A percentile compares a stretch with the other conserved stretches of the same genome.
phyloP scores from a whole-genome alignment of 257 asterid genomes.

The Primulina huaijiensis region DNA sequence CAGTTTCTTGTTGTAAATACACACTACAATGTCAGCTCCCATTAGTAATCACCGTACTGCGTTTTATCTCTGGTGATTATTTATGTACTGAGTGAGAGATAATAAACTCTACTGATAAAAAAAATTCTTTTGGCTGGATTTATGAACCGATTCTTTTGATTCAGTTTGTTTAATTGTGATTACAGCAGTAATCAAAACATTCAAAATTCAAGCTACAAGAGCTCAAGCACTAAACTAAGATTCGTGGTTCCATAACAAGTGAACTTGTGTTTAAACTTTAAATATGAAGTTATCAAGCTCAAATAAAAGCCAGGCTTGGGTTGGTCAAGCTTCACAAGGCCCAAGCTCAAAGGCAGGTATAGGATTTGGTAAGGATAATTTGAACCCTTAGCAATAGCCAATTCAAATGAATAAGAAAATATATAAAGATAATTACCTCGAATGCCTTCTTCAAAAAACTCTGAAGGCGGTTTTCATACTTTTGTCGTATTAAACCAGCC shows the following conservation, averaged over 20 bases:
- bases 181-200: neutral
- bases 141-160: neutral
- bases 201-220: neutral
- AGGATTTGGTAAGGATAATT: neutral
- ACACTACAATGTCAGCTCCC: neutral
- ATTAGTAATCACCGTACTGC: neutral
- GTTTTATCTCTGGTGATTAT: neutral
- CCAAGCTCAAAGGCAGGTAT: neutral
- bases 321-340: neutral
- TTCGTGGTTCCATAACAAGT: neutral
- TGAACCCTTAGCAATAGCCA: neutral
- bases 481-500: conserved; percentile 70
- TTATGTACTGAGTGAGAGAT: neutral
- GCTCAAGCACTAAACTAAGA: neutral
- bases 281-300: neutral
- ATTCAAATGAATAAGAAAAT: neutral
- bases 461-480: conserved; percentile 84
- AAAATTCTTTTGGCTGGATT: neutral
- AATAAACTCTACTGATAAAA: neutral
- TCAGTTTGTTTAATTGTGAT: too few species aligned
- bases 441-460: conserved; percentile 76
- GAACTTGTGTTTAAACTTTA: neutral
- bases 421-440: conserved; percentile 53
- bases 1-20: neutral
- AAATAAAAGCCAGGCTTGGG: neutral